Base-by-base conservation (phyloP, 2,329 filamentous ascomycete genomes). In the Exophiala aquamarina region DNA sequence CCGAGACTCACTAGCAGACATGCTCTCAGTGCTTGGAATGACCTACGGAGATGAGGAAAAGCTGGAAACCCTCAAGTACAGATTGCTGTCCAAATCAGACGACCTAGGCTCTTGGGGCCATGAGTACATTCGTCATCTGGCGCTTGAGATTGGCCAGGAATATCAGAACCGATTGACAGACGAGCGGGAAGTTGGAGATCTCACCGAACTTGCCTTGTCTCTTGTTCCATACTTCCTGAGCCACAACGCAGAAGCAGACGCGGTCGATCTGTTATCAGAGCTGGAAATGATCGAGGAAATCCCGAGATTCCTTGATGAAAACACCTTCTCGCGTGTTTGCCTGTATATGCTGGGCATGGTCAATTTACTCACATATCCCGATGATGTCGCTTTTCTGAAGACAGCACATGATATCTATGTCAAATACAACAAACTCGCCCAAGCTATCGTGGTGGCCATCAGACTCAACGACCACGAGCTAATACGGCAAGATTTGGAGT, bases 341-440 rank as follows among this genome's bases (percentile, higher is more conserved):
- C 73, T 98, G 59, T 98, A 98, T 73, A 95, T 98, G 86, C 89
- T 95, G 61, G 95, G 89, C 75, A 97, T 97, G 88, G 93, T 98
- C 59, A 95, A 93, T 64, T 81, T 98, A 15, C 83, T 98, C 67
- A 96, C 93, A 44, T 97, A 95, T 64, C 93, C 93, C 34, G 93
- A 98, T 70, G 96, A 98, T 70, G 89, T 96, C 65, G 84, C 88
- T 61, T 97, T 98, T 71, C 84, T 98, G 50, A 85, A 83, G 56
- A 95, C 92, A 6, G 91, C 92, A 38, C 93, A 97, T 72, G 81
- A 85, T 55, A 94, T 98, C 64, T 98, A 98, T 73, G 85, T 90
- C 60, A 80, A 88, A 59, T 95, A 96, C 75, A 88, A 93, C 63
- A 89, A 96, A 66, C 84, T 91, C 59, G 87, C 92, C 3, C 91